phyloP scores from a whole-genome alignment of 2,329 filamentous ascomycete genomes.

The Teratosphaeria gauchensis region DNA sequence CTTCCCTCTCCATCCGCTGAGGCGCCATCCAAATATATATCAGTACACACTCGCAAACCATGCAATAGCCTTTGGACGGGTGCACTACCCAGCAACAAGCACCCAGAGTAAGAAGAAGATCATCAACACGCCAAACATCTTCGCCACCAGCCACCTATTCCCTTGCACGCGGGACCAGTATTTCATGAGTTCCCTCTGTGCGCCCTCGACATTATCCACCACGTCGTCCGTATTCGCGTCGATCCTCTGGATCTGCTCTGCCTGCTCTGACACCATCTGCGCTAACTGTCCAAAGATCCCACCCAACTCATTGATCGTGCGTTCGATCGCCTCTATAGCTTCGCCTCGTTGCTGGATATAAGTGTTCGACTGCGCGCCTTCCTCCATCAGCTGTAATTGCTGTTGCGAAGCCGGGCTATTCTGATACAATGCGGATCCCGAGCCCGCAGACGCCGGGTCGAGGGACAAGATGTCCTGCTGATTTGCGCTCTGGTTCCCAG shows the following conservation, averaged over 20 bases:
- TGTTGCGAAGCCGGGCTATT: slow-evolving; percentile 60
- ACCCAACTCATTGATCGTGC: slow-evolving; percentile 86
- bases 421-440: slow-evolving; percentile 27
- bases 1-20: background rate
- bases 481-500: slow-evolving; percentile 25
- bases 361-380: slow-evolving; percentile 71
- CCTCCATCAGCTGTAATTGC: slow-evolving; percentile 79
- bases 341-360: slow-evolving; percentile 93
- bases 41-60: background rate
- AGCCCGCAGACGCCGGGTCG: slow-evolving; percentile 34
- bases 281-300: slow-evolving; percentile 90
- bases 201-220: slow-evolving; percentile 95
- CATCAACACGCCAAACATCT: slow-evolving; percentile 83
- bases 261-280: slow-evolving; percentile 94
- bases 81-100: slow-evolving; percentile 21
- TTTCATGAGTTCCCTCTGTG: slow-evolving; percentile 88
- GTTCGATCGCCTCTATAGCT: slow-evolving; percentile 93
- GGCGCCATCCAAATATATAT: background rate
- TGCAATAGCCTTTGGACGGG: background rate
- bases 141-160: slow-evolving; percentile 87
- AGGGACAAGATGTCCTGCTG: slow-evolving; percentile 41
- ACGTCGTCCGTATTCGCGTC: slow-evolving; percentile 97
- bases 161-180: slow-evolving; percentile 93
- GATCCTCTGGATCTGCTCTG: slow-evolving; percentile 94
- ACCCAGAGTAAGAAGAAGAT: slow-evolving; percentile 48